Percentiles rank a stretch among this genome's conserved stretches.
Evolutionary conservation across 768 basidiomycete genomes (phyloP).

Genomic region (Serpula lacrymans): DNA sequence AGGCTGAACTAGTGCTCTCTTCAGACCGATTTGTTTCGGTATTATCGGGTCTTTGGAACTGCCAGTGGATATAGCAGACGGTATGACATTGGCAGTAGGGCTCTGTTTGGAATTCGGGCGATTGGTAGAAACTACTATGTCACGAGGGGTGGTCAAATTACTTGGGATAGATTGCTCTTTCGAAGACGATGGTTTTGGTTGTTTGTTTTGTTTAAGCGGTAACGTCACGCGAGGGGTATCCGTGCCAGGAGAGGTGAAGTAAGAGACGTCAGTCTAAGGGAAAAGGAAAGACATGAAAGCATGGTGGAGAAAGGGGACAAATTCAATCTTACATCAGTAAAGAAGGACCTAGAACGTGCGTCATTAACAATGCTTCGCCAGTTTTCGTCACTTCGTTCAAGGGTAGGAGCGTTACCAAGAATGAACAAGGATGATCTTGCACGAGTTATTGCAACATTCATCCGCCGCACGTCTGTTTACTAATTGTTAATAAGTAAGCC

Average conservation of each 20-base stretch:
- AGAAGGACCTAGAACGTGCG: constrained; percentile 59
- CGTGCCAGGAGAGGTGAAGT: constrained; percentile 32
- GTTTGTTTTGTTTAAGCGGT: no score
- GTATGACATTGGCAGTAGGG: no score
- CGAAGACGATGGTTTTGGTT: no score
- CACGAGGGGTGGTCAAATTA: no score
- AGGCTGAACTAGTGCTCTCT: no score
- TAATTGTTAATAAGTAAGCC: constrained; percentile 3
- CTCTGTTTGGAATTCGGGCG: no score
- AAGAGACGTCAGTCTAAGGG: constrained; percentile 31
- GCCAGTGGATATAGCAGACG: constrained; percentile 24
- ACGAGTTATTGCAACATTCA: constrained; percentile 99
- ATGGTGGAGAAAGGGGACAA: neutral
- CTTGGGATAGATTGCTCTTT: no score
- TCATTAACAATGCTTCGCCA: constrained; percentile 81
- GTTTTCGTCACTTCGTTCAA: constrained; percentile 77
- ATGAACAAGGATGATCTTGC: constrained; percentile 93
- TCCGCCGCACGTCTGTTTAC: constrained; percentile 68
- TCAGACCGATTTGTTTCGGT: no score
- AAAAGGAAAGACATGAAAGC: constrained; percentile 6
- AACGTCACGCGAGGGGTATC: no score
- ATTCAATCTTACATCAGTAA: constrained; percentile 55
- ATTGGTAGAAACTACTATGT: no score
- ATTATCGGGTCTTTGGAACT: no score
- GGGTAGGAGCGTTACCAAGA: constrained; percentile 84